Conservation (phyloP, 192 early-diverging fungal species). For the Umbelopsis sp. region DNA sequence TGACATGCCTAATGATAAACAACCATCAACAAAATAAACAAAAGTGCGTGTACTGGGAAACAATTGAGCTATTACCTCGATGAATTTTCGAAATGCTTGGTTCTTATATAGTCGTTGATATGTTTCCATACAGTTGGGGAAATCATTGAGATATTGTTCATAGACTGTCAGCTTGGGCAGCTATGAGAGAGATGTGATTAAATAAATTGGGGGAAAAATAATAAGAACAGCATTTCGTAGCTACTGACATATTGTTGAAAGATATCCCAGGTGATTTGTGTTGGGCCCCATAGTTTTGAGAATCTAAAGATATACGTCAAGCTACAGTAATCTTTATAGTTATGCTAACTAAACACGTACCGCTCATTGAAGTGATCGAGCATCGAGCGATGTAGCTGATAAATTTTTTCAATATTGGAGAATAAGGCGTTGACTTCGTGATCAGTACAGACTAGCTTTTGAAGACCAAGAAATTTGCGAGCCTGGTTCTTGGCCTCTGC, state of each 20-base stretch:
- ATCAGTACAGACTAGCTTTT: constrained; percentile 36
- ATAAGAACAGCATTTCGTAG: background rate
- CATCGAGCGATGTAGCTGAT: constrained; percentile 24
- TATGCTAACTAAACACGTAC: constrained; percentile 2
- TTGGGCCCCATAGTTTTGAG: constrained; percentile 38
- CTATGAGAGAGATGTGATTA: constrained; percentile 2
- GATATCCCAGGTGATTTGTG: constrained; percentile 39
- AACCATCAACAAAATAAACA: background rate
- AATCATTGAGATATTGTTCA: constrained; percentile 30
- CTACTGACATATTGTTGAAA: constrained; percentile 30
- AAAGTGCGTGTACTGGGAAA: background rate
- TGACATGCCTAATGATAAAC: constrained; percentile 30
- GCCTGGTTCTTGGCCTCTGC: constrained; percentile 27
- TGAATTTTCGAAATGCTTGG: constrained; percentile 36
- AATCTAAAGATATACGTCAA: constrained; percentile 3
- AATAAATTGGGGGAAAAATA: background rate
- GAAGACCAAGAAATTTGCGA: constrained; percentile 30
- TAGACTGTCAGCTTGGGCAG: constrained; percentile 27
- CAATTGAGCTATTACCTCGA: constrained; percentile 32
- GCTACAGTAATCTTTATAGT: background rate
- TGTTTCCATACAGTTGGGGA: constrained; percentile 28
- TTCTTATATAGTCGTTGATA: constrained; percentile 29
- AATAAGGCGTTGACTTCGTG: constrained; percentile 34
- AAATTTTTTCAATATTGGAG: constrained; percentile 32
- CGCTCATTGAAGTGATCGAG: constrained; percentile 24